A percentile compares a stretch with the other conserved stretches of the same genome.
phyloP scores from a whole-genome alignment of 148 eudicot species.

The Suaeda aralocaspica region DNA sequence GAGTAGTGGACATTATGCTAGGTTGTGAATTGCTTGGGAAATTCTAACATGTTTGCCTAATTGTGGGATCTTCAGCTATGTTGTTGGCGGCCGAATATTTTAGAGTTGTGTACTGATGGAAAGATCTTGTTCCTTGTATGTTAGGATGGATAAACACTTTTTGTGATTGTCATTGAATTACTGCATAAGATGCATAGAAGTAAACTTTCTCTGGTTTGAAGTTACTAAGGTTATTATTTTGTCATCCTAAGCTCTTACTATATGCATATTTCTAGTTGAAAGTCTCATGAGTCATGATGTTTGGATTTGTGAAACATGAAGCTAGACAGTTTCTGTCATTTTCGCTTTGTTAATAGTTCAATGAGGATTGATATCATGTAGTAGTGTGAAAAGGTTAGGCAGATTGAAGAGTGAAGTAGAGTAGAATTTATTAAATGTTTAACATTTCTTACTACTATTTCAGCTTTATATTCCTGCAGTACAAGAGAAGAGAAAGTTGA shows the following conservation, averaged over 20 bases:
- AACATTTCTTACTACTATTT: conserved; percentile 24
- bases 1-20: too few species aligned
- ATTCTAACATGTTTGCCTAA: neutral
- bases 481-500: conserved; percentile 67
- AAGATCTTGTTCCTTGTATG: neutral
- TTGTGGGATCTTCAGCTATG: neutral
- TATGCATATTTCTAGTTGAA: too few species aligned
- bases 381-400: neutral
- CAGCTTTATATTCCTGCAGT: conserved; percentile 80
- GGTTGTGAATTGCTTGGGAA: neutral
- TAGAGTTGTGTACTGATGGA: neutral
- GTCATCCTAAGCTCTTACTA: too few species aligned
- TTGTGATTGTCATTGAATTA: neutral
- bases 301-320: neutral
- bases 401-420: neutral
- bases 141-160: neutral
- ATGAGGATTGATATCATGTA: neutral
- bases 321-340: too few species aligned
- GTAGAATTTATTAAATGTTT: conserved; percentile 7
- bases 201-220: neutral
- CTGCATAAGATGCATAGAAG: neutral
- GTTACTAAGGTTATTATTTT: too few species aligned
- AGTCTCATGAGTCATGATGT: neutral
- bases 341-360: neutral
- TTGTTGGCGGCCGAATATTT: neutral